These are phyloP conservation scores for Yarrowia keelungensis DNA, from an alignment of 805 yeast species.

Conservation along the genomic window DNA sequence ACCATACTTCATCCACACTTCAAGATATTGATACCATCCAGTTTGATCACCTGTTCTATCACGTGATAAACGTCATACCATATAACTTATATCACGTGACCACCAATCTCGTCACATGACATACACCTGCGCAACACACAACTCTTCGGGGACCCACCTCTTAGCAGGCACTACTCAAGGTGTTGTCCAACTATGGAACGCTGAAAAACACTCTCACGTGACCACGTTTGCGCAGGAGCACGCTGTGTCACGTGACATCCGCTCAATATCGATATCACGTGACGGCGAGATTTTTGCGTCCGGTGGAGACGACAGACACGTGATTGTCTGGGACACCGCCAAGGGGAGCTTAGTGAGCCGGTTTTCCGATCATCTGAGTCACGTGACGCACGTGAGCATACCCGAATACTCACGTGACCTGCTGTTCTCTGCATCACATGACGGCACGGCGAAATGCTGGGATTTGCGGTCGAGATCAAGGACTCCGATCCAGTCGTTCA, in stretches of 20 bases:
- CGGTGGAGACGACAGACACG: conserved; percentile 49
- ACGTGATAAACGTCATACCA: background rate
- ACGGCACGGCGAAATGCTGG: conserved; percentile 50
- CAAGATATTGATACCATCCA: too few species aligned
- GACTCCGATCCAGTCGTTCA: conserved; percentile 51
- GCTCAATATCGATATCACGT: background rate
- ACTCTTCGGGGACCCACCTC: conserved; percentile 12
- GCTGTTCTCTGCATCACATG: conserved; percentile 48
- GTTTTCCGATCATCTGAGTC: conserved; percentile 26
- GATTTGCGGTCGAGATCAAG: conserved; percentile 45
- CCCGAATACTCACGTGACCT: conserved; percentile 46
- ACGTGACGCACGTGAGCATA: background rate
- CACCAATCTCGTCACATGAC: too few species aligned
- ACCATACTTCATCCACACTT: too few species aligned
- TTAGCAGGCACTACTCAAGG: background rate
- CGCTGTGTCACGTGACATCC: conserved; percentile 2
- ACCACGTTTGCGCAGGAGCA: conserved; percentile 25
- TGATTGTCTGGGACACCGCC: conserved; percentile 48
- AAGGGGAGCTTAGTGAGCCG: conserved; percentile 44
- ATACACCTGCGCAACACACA: conserved; percentile 11
- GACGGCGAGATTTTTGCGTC: conserved; percentile 44
- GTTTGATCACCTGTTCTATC: background rate
- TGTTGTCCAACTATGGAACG: conserved; percentile 24
- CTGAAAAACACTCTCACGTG: background rate
- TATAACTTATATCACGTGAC: background rate